Base-by-base conservation (phyloP, 306 rosid species). In the Cucurbita moschata region DNA sequence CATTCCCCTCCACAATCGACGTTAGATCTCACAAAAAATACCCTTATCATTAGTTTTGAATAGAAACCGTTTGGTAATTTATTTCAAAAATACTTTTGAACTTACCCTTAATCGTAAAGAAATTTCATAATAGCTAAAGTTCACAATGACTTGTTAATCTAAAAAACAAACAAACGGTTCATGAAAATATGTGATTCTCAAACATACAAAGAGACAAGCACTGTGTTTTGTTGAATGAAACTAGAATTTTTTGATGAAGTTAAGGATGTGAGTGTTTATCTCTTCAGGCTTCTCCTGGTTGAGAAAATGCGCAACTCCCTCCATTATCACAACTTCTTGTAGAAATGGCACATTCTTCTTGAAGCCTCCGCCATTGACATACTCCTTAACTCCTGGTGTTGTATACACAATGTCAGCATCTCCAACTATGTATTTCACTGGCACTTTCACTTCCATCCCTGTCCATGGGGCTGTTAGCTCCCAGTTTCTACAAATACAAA, bases 391-490 rank as follows among this genome's bases (percentile, higher is more conserved):
- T 0, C 91, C 87, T 0, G 78, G 81, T 21, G 84, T 83, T 46
- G 85, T 84, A 15, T 86, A 87, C 4, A 88, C 83, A 72, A 86
- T 78, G 83, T 89, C 97, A 15, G 75, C 47, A 50, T 91, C 93
- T n/a, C 97, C 96, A 65, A 87, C 90, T 5, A 91, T 82, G 47
- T 82, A 87, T 87, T 89, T 87, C 1, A 81, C 91, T 2, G 93
- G 92, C 35, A 89, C 88, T 69, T 82, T 83, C 3, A 91, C 76
- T 77, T 84, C 53, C 44, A 81, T 82, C 57, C 86, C 86, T 7
- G 76, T 83, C 93, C 96, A 91, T 0, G 96, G 78, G 35, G 91
- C 90, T 23, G 87, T 83, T 4, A 87, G 85, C 79, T 91, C 92
- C 96, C 97, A 88, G 66, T 77, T 91, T 53, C 96, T 91, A 73